Evolutionary conservation across 768 basidiomycete genomes (phyloP), one percentile per base, ranked within the genome.

Genomic region (Ramaria rubella): DNA sequence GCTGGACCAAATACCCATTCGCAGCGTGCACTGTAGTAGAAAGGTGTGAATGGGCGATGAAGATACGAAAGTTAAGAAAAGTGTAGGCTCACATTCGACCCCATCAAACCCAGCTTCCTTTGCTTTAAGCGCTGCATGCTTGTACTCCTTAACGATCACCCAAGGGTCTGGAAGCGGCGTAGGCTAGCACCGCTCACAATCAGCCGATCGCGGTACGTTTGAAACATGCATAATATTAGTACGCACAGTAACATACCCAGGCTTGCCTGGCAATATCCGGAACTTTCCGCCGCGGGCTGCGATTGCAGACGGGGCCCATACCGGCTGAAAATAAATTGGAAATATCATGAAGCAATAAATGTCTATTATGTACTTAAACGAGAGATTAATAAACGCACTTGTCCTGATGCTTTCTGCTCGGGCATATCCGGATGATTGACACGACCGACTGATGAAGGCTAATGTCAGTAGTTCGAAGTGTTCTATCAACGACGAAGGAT

Each of bases 91-190:
- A 76, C 76, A 55, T 67, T 81, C 79, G 26, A 81, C 74, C 4
- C 80, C 80, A 60, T 82, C 81, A 61, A 80, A 81, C 2, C 80
- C 81, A n/a, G 78, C 77, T 51, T 71, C 69, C 44, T 77, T 77
- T 1, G 79, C 79, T 45, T 77, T 76, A 29, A 70, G 53, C 1
- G 78, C 79, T 1, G 78, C 76, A 52, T 46, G 17, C 27, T 21
- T 42, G 29, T 54, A 43, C 21, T 42, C 40, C 44, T 54, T 14
- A 14, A 46, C 31, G 17, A 54, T 26, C 15, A 43, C 8, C 24
- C 65, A 44, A 12, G 52, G 60, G n/a, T 71, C 70, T 36, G 62
- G 72, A 72, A 54, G 55, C 17, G 33, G 29, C 46, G 50, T 42
- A 53, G 17, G n/a, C 27, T 60, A 15, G 17, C n/a, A n/a, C n/a